phyloP scores from a whole-genome alignment of 192 early-diverging fungal species.

The Podila epigama region DNA sequence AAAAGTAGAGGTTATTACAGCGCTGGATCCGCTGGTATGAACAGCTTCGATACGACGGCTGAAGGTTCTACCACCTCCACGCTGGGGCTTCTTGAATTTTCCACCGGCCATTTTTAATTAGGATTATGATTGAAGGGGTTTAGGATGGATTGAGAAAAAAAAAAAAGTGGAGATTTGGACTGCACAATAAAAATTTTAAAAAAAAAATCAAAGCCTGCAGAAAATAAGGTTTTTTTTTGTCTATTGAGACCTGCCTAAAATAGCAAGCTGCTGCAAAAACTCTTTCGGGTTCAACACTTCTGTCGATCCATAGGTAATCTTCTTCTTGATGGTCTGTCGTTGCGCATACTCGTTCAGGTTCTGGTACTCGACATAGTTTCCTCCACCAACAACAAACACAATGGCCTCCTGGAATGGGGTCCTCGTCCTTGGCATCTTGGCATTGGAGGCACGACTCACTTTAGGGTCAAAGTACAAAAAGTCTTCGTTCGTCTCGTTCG shows the following conservation, averaged over 20 bases:
- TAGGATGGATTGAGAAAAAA: not conserved
- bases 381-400: conserved; percentile 98
- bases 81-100: conserved; percentile 51
- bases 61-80: conserved; percentile 48
- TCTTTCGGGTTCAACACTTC: conserved; percentile 82
- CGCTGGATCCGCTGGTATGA: conserved; percentile 21
- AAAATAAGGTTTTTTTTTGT: not conserved
- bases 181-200: no score
- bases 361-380: conserved; percentile 98
- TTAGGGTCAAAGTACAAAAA: conserved; percentile 93
- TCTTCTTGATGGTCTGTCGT: conserved; percentile 64
- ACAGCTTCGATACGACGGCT: conserved; percentile 50
- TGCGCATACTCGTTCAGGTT: conserved; percentile 91
- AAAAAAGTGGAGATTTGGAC: not conserved
- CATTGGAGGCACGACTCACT: conserved; percentile 61
- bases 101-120: conserved; percentile 42
- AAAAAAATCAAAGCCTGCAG: not conserved
- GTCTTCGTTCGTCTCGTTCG: conserved; percentile 72
- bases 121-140: not conserved
- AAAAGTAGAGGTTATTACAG: conserved; percentile 11
- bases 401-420: conserved; percentile 87
- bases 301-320: conserved; percentile 94
- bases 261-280: conserved; percentile 83
- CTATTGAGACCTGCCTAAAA: conserved; percentile 62
- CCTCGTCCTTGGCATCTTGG: conserved; percentile 51